Evolutionary conservation across 2,329 filamentous ascomycete genomes (phyloP).

Genomic region (Tolypocladium capitatum): DNA sequence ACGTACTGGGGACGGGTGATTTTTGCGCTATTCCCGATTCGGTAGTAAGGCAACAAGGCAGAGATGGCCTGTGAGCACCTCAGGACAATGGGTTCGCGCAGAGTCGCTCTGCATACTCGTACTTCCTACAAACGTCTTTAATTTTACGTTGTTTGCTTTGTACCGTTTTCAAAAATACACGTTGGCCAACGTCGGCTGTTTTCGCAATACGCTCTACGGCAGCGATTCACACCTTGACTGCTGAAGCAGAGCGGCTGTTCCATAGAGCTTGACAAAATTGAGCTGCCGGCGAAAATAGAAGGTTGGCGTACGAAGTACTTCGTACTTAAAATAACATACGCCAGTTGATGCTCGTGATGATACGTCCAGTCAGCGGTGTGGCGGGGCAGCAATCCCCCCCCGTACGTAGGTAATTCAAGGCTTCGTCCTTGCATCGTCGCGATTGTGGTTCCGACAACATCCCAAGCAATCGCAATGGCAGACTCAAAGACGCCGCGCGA

Average conservation of each 20-base stretch:
- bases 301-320: no score
- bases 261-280: neutral
- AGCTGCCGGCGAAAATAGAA: neutral
- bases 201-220: neutral
- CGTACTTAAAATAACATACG: no score
- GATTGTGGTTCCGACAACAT: neutral
- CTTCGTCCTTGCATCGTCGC: neutral
- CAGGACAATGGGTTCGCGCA: neutral
- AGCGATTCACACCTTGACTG: neutral
- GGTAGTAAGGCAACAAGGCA: constrained; percentile 19
- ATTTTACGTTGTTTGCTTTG: neutral
- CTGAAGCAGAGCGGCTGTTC: neutral
- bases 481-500: constrained; percentile 19
- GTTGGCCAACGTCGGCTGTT: neutral
- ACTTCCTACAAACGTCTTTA: neutral
- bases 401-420: neutral
- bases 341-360: no score
- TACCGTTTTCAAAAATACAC: no score
- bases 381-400: neutral
- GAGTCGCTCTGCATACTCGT: neutral
- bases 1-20: constrained; percentile 7
- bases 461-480: constrained; percentile 11
- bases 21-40: constrained; percentile 12
- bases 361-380: neutral
- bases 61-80: constrained; percentile 4